phyloP scores from a whole-genome alignment of 1,284 basidiomycete genomes.

The Apiotrichum domesticum region DNA sequence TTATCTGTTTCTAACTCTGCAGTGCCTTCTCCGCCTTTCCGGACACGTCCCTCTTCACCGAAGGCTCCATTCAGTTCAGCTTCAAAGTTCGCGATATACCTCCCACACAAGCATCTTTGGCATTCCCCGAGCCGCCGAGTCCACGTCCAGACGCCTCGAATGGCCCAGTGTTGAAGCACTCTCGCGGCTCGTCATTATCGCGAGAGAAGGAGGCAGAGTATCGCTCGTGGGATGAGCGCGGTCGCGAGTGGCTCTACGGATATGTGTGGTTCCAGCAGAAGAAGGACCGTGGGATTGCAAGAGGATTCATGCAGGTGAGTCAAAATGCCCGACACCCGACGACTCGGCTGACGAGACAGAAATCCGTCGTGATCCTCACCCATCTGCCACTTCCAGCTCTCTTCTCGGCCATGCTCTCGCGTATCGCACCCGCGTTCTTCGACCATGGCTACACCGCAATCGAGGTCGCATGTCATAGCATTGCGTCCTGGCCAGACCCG shows the following conservation, averaged over 20 bases:
- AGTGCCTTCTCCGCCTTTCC: slow-evolving; percentile 94
- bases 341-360: slow-evolving; percentile 48
- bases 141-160: slow-evolving; percentile 26
- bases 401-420: slow-evolving; percentile 62
- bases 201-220: slow-evolving; percentile 43
- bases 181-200: neutral
- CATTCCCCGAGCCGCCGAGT: slow-evolving; percentile 38
- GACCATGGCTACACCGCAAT: slow-evolving; percentile 69
- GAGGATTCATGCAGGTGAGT: slow-evolving; percentile 79
- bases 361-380: slow-evolving; percentile 78
- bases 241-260: slow-evolving; percentile 59
- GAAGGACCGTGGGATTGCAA: slow-evolving; percentile 61
- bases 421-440: slow-evolving; percentile 71
- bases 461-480: slow-evolving; percentile 77
- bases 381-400: slow-evolving; percentile 77
- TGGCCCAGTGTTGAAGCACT: neutral
- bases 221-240: slow-evolving; percentile 39
- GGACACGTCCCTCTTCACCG: slow-evolving; percentile 73
- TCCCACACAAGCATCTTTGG: slow-evolving; percentile 28
- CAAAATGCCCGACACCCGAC: neutral
- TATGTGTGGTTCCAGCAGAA: slow-evolving; percentile 75
- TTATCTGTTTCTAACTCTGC: neutral
- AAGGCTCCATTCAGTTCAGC: slow-evolving; percentile 46
- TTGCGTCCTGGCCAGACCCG: slow-evolving; percentile 72
- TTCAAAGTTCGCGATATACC: slow-evolving; percentile 55